Evolutionary conservation across 306 rosid genomes (phyloP).

Genomic region (Medicago ruthenica): DNA sequence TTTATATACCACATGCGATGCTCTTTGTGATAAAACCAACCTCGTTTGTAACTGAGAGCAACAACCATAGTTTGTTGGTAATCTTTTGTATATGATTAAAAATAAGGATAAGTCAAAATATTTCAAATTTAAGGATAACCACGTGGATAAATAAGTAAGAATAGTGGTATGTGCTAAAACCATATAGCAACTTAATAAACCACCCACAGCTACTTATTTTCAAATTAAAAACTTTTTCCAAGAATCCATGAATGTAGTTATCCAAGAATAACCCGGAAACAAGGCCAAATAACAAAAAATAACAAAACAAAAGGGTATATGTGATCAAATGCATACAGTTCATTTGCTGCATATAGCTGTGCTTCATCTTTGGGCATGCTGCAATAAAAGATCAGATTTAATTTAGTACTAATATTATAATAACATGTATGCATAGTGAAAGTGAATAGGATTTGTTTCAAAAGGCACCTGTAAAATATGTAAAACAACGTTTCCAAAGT

Average conservation of each 20-base stretch:
- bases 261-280: constrained; percentile 1
- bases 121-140: constrained; percentile 3
- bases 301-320: background rate
- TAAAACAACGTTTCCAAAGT: constrained; percentile 73
- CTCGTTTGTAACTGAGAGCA: constrained; percentile 63
- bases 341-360: constrained; percentile 77
- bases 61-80: constrained; percentile 12
- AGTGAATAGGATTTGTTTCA: constrained; percentile 20
- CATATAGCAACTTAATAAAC: background rate
- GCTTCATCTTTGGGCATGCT: constrained; percentile 95
- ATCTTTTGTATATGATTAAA: background rate
- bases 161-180: constrained; percentile 22
- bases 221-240: constrained; percentile 27
- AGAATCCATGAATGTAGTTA: background rate
- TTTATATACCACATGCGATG: constrained; percentile 70
- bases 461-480: constrained; percentile 79
- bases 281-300: constrained; percentile 5
- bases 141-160: background rate
- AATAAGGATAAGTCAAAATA: background rate
- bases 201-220: constrained; percentile 10
- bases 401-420: background rate
- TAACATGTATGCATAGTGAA: background rate
- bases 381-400: constrained; percentile 37
- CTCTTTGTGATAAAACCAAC: constrained; percentile 92
- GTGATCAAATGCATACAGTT: constrained; percentile 66